A percentile compares a stretch with the other conserved stretches of the same genome.
These are phyloP conservation scores for Sporothrix pallida DNA, from an alignment of 2,329 filamentous ascomycete genomes.

Conservation along the genomic window DNA sequence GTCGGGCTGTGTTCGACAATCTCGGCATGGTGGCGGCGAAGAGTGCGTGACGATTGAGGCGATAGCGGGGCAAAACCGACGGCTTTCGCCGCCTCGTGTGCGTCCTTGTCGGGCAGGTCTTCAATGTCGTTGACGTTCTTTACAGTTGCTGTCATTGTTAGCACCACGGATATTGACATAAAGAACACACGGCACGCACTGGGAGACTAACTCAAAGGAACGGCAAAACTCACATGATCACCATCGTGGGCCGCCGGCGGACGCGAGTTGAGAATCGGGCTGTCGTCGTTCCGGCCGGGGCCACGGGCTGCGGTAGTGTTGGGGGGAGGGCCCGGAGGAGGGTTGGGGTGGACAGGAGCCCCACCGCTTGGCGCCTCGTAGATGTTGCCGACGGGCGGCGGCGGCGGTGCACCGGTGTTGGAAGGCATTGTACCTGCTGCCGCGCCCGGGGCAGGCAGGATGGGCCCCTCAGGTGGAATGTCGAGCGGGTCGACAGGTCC, in stretches of 20 bases:
- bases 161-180: too few species aligned
- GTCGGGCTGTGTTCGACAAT: slow-evolving; percentile 12
- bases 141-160: slow-evolving; percentile 35
- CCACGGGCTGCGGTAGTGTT: background rate
- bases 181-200: too few species aligned
- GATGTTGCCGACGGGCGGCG: background rate
- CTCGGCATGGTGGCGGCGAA: slow-evolving; percentile 50
- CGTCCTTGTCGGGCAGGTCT: background rate
- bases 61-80: slow-evolving; percentile 58
- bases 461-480: slow-evolving; percentile 6
- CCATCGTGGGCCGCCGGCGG: slow-evolving; percentile 24
- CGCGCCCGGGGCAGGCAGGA: background rate
- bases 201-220: slow-evolving; percentile 27
- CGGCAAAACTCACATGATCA: slow-evolving; percentile 39
- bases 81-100: slow-evolving; percentile 45
- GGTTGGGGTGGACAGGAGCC: background rate
- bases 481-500: background rate
- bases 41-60: slow-evolving; percentile 55
- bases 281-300: slow-evolving; percentile 27
- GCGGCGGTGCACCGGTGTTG: slow-evolving; percentile 35
- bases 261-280: background rate
- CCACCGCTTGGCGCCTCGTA: slow-evolving; percentile 9
- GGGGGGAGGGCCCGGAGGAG: too few species aligned
- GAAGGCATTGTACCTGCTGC: background rate
- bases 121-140: slow-evolving; percentile 1